Evolutionary conservation across 805 yeast genomes (phyloP).

Genomic region (Allodekkera sacchari): DNA sequence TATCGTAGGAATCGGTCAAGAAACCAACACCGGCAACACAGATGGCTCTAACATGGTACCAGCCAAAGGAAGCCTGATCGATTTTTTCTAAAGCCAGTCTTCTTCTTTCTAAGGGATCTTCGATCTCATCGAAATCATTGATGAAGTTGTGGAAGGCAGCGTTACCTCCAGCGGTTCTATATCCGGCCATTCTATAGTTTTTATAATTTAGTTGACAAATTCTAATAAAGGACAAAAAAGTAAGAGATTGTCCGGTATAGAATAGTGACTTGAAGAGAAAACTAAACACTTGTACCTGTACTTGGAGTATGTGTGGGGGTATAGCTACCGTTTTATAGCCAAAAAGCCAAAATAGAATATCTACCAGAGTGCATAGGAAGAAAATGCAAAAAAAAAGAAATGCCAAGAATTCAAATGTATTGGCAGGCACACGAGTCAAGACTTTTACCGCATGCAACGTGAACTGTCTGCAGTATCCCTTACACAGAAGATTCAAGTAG

Average conservation of each 20-base stretch:
- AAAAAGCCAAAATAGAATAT: no score
- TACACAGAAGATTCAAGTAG: no score
- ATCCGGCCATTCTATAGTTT: conserved; percentile 1
- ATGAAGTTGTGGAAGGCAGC: conserved; percentile 79
- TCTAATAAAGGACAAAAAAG: background rate
- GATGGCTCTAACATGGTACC: conserved; percentile 79
- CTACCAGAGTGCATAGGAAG: no score
- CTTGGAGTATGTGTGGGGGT: no score
- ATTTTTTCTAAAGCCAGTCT: conserved; percentile 77
- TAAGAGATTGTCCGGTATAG: background rate
- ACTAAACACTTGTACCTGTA: no score
- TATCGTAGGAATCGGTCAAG: conserved; percentile 88
- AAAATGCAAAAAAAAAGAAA: no score
- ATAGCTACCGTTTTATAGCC: no score
- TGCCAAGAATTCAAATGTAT: no score
- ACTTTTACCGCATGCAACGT: no score
- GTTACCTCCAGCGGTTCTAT: conserved; percentile 63
- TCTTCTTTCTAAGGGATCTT: conserved; percentile 82
- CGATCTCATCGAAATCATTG: conserved; percentile 72
- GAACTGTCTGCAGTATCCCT: no score
- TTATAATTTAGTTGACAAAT: conserved; percentile 3
- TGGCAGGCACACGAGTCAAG: no score
- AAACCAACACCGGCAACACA: conserved; percentile 90
- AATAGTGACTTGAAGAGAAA: background rate
- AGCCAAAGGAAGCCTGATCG: conserved; percentile 70